Evolutionary conservation across 192 early-diverging fungal genomes (phyloP).

Genomic region (Podila verticillata): DNA sequence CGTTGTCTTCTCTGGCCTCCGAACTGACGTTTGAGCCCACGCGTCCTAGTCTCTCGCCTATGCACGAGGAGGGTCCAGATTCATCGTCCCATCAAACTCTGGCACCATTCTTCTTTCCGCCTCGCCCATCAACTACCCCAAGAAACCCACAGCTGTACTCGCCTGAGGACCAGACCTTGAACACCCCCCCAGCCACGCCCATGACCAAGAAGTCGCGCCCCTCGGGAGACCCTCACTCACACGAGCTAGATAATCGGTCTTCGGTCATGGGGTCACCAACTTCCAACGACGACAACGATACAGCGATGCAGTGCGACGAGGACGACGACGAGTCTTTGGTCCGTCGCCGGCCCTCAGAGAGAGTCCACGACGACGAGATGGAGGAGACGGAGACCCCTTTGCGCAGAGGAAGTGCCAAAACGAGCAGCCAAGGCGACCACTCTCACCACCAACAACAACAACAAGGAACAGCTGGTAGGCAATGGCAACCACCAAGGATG

Average conservation of each 20-base stretch:
- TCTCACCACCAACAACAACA: constrained; percentile 15
- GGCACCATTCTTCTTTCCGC: constrained; percentile 39
- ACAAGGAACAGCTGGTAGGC: constrained; percentile 38
- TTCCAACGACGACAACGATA: constrained; percentile 4
- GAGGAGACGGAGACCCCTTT: no score
- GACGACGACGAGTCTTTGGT: constrained; percentile 13
- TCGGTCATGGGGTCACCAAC: background rate
- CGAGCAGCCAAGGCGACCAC: constrained; percentile 7
- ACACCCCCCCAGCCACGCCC: constrained; percentile 22
- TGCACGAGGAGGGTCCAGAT: constrained; percentile 14
- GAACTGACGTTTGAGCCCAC: constrained; percentile 48
- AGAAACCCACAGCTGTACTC: background rate
- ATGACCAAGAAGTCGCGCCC: constrained; percentile 14
- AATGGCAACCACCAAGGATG: constrained; percentile 32
- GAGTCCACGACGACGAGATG: no score
- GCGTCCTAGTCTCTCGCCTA: constrained; percentile 28
- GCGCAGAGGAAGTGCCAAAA: background rate
- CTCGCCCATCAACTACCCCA: background rate
- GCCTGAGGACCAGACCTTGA: background rate
- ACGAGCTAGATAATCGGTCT: background rate
- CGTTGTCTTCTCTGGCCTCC: constrained; percentile 32
- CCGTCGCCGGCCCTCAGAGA: background rate
- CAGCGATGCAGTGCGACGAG: constrained; percentile 35
- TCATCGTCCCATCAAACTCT: constrained; percentile 13
- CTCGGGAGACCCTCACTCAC: constrained; percentile 1